Conservation (phyloP, 116 monocot genomes). For the Cymodocea nodosa region DNA sequence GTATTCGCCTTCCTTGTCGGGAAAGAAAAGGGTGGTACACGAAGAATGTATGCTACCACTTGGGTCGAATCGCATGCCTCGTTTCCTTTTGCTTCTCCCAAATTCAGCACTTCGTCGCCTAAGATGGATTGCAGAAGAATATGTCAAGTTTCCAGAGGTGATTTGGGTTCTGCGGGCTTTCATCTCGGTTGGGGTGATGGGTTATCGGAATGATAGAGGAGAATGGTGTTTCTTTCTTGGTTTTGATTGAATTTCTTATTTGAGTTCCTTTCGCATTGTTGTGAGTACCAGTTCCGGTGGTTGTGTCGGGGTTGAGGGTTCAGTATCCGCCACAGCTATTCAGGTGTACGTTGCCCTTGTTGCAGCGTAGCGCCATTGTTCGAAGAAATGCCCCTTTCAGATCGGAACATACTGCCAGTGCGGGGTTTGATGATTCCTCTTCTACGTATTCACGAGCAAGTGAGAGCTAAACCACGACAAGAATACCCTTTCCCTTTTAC, state of each 20-base stretch:
- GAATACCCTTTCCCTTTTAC: not conserved
- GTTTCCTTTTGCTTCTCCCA: not conserved
- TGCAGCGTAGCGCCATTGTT: not conserved
- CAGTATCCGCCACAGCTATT: not conserved
- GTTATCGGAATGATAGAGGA: too few relatives aligned
- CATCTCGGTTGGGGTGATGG: too few relatives aligned
- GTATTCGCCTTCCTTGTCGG: too few relatives aligned
- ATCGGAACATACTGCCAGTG: slow-evolving; percentile 2
- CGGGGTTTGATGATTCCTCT: slow-evolving; percentile 2
- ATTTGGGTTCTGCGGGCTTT: not conserved
- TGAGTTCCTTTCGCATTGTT: not conserved
- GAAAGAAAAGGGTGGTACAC: too few relatives aligned
- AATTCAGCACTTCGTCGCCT: not conserved
- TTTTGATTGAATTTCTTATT: not conserved
- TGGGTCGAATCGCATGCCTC: slow-evolving; percentile 2
- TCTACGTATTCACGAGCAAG: slow-evolving; percentile 3
- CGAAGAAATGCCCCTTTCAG: slow-evolving; percentile 10
- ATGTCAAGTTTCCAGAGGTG: not conserved
- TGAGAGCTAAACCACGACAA: not conserved
- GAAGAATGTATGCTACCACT: not conserved
- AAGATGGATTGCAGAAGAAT: not conserved
- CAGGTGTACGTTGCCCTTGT: not conserved
- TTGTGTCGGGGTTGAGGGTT: slow-evolving; percentile 4
- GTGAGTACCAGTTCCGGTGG: not conserved
- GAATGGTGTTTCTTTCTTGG: not conserved